A percentile compares a stretch with the other conserved stretches of the same genome.
phyloP scores from a whole-genome alignment of 805 yeast genomes.

The Candida taoyuanica region DNA sequence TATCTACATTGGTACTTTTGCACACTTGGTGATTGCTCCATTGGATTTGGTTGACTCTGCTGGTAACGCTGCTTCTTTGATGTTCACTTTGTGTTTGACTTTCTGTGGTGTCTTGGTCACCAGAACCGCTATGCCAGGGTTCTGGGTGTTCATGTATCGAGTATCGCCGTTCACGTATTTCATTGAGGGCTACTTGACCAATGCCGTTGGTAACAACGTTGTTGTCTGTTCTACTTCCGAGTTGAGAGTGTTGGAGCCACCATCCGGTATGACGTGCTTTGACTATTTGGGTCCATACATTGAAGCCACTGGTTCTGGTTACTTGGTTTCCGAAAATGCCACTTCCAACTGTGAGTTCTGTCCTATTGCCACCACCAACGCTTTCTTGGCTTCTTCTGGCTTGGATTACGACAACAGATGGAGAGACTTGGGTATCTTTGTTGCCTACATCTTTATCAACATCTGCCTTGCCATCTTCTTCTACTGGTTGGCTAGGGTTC shows the following conservation, averaged over 20 bases:
- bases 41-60: constrained; percentile 57
- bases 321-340: constrained; percentile 19
- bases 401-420: constrained; percentile 47
- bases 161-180: constrained; percentile 67
- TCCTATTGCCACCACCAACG: constrained; percentile 50
- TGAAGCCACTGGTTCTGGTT: constrained; percentile 26
- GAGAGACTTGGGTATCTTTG: constrained; percentile 61
- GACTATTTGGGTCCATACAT: constrained; percentile 41
- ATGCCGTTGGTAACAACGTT: constrained; percentile 47
- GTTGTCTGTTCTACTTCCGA: constrained; percentile 48
- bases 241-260: constrained; percentile 45
- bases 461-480: constrained; percentile 37
- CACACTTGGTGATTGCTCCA: constrained; percentile 55
- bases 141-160: constrained; percentile 79
- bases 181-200: constrained; percentile 48
- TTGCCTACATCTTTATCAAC: constrained; percentile 40
- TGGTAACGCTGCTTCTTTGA: constrained; percentile 51
- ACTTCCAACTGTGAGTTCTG: constrained; percentile 61
- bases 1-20: constrained; percentile 53
- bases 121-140: constrained; percentile 57
- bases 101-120: constrained; percentile 77
- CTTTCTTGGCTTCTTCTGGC: constrained; percentile 44
- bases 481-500: constrained; percentile 67
- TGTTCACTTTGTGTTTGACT: constrained; percentile 58
- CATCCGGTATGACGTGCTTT: constrained; percentile 53